Conservation (phyloP, 1,284 basidiomycete species). For the Trametes pubescens region DNA sequence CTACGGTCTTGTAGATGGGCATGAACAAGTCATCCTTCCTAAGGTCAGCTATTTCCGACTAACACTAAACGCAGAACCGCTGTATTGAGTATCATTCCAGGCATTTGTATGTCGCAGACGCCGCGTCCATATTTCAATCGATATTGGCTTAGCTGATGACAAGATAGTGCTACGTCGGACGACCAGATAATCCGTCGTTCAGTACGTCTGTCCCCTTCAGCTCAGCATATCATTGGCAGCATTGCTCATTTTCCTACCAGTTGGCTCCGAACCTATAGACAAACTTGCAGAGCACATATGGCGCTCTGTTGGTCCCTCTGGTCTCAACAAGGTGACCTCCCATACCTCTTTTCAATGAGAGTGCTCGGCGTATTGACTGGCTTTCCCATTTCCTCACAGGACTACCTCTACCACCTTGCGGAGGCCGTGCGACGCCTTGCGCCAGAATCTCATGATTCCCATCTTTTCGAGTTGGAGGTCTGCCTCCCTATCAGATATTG, state of each 20-base stretch:
- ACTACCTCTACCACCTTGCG: constrained; percentile 82
- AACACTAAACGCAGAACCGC: background rate
- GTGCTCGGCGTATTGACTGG: constrained; percentile 37
- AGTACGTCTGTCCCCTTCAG: constrained; percentile 49
- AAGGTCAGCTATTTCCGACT: constrained; percentile 49
- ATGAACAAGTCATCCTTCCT: constrained; percentile 62
- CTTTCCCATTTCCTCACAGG: constrained; percentile 46
- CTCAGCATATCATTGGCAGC: no score
- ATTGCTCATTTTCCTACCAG: constrained; percentile 45
- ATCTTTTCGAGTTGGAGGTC: constrained; percentile 81
- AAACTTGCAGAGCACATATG: constrained; percentile 74
- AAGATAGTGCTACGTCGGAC: constrained; percentile 72
- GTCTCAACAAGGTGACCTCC: constrained; percentile 76
- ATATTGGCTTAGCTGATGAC: constrained; percentile 38
- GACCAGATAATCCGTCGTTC: constrained; percentile 82
- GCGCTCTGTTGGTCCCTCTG: constrained; percentile 81
- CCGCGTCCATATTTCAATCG: background rate
- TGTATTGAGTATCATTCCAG: constrained; percentile 13
- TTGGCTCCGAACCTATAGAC: constrained; percentile 81
- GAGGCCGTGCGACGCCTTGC: constrained; percentile 74
- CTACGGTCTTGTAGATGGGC: constrained; percentile 59
- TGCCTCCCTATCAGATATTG: background rate
- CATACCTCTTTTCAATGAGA: background rate
- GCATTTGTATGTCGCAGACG: constrained; percentile 34
- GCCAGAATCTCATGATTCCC: constrained; percentile 77